Conservation (phyloP, 345 rosid species). For the Eucalyptus caleyi region DNA sequence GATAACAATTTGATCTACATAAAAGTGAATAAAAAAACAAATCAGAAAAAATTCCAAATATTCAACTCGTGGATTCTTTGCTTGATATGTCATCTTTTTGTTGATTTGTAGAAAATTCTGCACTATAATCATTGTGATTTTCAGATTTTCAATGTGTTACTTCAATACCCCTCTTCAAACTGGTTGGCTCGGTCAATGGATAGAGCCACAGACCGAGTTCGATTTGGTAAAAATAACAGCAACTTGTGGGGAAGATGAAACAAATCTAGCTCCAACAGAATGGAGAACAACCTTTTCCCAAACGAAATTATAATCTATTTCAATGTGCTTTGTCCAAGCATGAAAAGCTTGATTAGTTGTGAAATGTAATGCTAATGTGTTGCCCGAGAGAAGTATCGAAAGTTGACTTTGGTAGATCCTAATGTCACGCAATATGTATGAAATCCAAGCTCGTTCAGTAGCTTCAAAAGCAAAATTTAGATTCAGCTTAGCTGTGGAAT, state of each 20-base stretch:
- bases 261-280: background rate
- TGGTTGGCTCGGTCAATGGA: background rate
- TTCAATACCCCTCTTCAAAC: background rate
- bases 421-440: background rate
- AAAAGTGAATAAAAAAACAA: too few species aligned
- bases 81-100: background rate
- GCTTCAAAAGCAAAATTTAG: background rate
- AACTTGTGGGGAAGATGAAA: background rate
- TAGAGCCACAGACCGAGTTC: background rate
- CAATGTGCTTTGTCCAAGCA: background rate
- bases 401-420: background rate
- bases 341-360: too few species aligned
- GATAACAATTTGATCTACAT: background rate
- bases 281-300: too few species aligned
- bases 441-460: fast-evolving
- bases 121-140: background rate
- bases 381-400: background rate
- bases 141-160: background rate
- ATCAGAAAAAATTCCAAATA: background rate
- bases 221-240: background rate
- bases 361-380: too few species aligned
- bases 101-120: background rate
- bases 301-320: too few species aligned
- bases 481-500: fast-evolving
- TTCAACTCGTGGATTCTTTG: background rate